phyloP scores from a whole-genome alignment of 2,329 filamentous ascomycete genomes.

The Sporothrix sp. region DNA sequence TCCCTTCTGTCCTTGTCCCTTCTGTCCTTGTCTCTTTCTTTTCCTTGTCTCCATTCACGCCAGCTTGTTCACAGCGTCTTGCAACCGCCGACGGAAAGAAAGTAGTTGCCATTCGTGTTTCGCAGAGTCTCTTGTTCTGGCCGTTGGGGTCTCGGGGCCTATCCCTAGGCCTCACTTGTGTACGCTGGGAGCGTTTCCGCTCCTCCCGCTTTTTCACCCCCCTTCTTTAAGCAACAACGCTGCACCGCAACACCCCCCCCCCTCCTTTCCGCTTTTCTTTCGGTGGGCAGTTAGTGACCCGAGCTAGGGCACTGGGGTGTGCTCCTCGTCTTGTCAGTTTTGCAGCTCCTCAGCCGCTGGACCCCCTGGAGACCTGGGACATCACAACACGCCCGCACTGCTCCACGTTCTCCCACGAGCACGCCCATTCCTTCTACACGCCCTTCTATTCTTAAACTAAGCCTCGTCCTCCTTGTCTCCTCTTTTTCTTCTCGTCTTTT shows the following conservation, averaged over 20 bases:
- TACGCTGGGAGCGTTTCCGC: conserved; percentile 2
- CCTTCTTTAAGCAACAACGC: background rate
- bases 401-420: conserved; percentile 1
- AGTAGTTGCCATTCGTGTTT: too few relatives aligned
- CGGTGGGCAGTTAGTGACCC: background rate
- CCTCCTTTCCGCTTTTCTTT: background rate
- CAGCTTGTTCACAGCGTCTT: background rate
- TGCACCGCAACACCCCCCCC: background rate
- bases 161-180: background rate
- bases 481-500: background rate
- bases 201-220: background rate
- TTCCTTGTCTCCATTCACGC: too few relatives aligned
- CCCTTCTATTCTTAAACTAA: conserved; percentile 13
- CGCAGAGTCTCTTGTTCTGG: too few relatives aligned
- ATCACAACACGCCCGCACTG: too few relatives aligned
- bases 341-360: conserved; percentile 9
- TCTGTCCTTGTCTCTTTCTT: background rate
- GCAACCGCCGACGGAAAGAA: background rate
- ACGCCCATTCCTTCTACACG: background rate
- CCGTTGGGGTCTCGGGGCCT: too few relatives aligned
- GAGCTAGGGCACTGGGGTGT: background rate
- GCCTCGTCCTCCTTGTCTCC: conserved; percentile 9
- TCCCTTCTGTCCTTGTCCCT: too few relatives aligned
- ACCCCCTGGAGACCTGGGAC: too few relatives aligned
- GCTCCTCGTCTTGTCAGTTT: background rate